Conservation (phyloP, 2,329 filamentous ascomycete genomes). For the Dactylella cylindrospora region DNA sequence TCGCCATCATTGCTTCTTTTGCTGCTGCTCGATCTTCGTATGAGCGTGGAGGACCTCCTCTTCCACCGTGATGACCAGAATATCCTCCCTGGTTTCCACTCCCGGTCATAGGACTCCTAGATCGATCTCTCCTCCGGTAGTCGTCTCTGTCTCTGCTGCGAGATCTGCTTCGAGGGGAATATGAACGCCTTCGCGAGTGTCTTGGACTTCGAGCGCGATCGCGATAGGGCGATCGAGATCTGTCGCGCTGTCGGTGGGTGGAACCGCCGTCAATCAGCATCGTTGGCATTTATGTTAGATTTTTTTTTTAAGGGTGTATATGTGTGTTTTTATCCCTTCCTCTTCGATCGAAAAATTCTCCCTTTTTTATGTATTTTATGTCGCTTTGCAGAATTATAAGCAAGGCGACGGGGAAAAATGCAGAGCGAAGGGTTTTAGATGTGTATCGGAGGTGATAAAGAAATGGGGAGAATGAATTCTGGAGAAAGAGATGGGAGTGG, state of each 20-base stretch:
- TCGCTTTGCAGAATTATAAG: too few species aligned
- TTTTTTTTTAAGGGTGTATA: too few species aligned
- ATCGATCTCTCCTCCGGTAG: conserved; percentile 71
- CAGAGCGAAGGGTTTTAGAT: not conserved
- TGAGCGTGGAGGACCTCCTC: conserved; percentile 68
- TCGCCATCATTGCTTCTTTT: conserved; percentile 95
- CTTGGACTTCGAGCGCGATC: conserved; percentile 75
- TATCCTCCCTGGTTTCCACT: conserved; percentile 70
- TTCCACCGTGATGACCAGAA: conserved; percentile 58
- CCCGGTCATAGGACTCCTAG: conserved; percentile 83
- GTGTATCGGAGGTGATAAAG: conserved; percentile 9
- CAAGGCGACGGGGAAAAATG: too few species aligned
- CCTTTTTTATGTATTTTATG: not conserved
- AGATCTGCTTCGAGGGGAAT: conserved; percentile 76
- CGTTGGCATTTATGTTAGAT: conserved; percentile 46
- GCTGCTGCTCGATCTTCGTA: conserved; percentile 80
- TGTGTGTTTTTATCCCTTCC: conserved; percentile 3
- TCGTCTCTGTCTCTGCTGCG: conserved; percentile 68
- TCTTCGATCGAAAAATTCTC: too few species aligned
- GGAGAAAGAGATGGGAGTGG: not conserved
- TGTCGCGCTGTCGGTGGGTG: conserved; percentile 67
- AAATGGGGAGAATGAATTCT: conserved; percentile 3
- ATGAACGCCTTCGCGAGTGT: conserved; percentile 69
- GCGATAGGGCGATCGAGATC: conserved; percentile 74
- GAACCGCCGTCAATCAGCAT: conserved; percentile 50